phyloP scores from a whole-genome alignment of 352 stramenopile species.

The Pythium periplocum region DNA sequence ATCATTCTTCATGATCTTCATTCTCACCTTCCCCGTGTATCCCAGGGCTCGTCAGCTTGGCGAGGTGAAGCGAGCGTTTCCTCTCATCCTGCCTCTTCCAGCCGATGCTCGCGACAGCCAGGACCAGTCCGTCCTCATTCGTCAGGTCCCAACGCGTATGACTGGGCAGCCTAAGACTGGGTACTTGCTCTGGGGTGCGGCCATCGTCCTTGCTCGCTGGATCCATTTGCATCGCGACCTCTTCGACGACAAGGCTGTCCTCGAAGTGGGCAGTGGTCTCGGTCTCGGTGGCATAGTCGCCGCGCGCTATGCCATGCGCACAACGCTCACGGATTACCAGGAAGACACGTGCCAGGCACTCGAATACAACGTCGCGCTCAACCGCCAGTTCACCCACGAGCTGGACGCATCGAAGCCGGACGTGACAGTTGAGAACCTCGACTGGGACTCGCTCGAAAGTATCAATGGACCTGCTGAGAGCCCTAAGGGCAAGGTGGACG shows the following conservation, averaged over 20 bases:
- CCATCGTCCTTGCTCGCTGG: conserved; percentile 77
- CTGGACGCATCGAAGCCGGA: conserved; percentile 44
- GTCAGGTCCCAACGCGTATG: conserved; percentile 78
- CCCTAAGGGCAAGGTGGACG: conserved; percentile 49
- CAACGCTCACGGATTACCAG: conserved; percentile 81
- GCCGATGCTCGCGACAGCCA: conserved; percentile 47
- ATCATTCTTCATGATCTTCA: not conserved
- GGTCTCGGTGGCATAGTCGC: conserved; percentile 77
- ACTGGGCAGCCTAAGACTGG: conserved; percentile 83
- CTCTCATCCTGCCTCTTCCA: conserved; percentile 49
- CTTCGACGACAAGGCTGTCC: conserved; percentile 61
- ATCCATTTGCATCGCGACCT: conserved; percentile 73
- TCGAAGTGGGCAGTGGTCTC: conserved; percentile 82
- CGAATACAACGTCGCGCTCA: conserved; percentile 76
- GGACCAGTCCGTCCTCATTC: conserved; percentile 58
- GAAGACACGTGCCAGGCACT: conserved; percentile 71
- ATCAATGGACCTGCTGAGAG: conserved; percentile 25
- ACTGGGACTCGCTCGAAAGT: conserved; percentile 74
- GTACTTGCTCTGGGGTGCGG: conserved; percentile 79
- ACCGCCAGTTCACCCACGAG: conserved; percentile 64
- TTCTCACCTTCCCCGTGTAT: not conserved
- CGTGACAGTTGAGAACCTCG: conserved; percentile 51
- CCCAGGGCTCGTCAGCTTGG: conserved; percentile 51
- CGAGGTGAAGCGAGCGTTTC: conserved; percentile 44
- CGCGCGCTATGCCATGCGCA: conserved; percentile 51